Evolutionary conservation across 352 stramenopile genomes (phyloP), one percentile per base, ranked within the genome.

Genomic region (Sclerospora graminicola): DNA sequence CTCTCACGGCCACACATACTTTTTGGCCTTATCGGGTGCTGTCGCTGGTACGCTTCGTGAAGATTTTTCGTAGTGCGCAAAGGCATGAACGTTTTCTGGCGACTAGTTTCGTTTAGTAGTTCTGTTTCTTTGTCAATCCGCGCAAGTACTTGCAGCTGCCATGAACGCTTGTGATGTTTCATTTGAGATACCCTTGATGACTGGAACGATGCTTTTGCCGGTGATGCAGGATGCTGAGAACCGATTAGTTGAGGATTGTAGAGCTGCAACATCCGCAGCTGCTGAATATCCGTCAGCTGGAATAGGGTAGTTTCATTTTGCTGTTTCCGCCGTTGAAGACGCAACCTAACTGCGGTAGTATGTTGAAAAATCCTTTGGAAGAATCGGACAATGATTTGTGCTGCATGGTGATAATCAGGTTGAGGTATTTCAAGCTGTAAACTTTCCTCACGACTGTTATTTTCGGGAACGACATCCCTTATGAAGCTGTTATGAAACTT

Each of bases 191-290:
- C 41, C 6, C 50, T 41, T 19, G 41, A 44, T 8, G 55, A 30
- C 13, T 51, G 51, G 21, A 46, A 41, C 27, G 55, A 60, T 14
- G 31, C 35, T 16, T 49, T 44, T 8, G 14, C 26, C 18, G 55
- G 41, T 21, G 41, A 48, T 18, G 19, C 11, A 23, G 19, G 16
- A 19, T 57, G 45, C 11, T 53, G 50, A 0, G 60, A 54, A 41
- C 23, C 63, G 33, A 70, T 83, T 1, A 83, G 41, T 11, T 63
- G 47, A n/a, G 73, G 73, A 24, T 85, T 26, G 4, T 26, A 19
- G 35, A 23, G 7, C 19, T 38, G 15, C 6, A 24, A 24, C 32
- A 15, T 36, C 30, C 8, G n/a, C 30, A 15, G 19, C 11, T 33
- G 28, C 8, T 15, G 9, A 38, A 27, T 24, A 21, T 38, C 21